These are phyloP conservation scores for Eruca vesicaria DNA, from an alignment of 441 rosid genomes.

Conservation along the genomic window DNA sequence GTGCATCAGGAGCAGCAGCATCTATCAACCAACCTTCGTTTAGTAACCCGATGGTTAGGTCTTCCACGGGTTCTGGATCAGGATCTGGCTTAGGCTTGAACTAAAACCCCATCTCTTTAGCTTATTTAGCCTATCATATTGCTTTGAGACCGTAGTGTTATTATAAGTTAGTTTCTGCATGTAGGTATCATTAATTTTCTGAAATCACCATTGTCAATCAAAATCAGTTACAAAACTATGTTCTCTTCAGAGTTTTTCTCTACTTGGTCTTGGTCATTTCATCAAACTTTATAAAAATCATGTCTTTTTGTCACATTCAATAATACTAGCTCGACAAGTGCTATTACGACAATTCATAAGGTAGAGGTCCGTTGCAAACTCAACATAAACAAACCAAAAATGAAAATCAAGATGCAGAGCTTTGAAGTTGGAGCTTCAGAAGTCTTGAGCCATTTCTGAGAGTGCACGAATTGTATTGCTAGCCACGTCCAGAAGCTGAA, in stretches of 20 bases:
- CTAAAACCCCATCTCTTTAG: slow-evolving; percentile 21
- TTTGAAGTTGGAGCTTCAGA: slow-evolving; percentile 9
- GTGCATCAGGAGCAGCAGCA: not conserved
- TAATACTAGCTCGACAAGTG: not conserved
- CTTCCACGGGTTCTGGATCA: slow-evolving; percentile 43
- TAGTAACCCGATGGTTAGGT: slow-evolving; percentile 37
- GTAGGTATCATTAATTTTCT: slow-evolving; percentile 15
- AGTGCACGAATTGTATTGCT: slow-evolving; percentile 68
- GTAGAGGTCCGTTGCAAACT: not conserved
- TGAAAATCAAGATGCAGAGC: slow-evolving; percentile 4
- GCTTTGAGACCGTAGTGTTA: slow-evolving; percentile 12
- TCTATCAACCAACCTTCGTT: slow-evolving; percentile 31
- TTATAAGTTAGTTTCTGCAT: slow-evolving; percentile 20
- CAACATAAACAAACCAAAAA: not conserved
- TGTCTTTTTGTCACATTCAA: no score
- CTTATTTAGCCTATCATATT: no score
- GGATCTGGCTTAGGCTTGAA: slow-evolving; percentile 57
- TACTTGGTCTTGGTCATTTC: not conserved
- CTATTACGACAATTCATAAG: not conserved
- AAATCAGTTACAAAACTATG: not conserved
- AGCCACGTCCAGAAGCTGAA: slow-evolving; percentile 84
- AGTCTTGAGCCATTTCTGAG: slow-evolving; percentile 68
- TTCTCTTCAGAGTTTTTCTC: not conserved
- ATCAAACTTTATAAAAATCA: not conserved
- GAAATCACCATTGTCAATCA: slow-evolving; percentile 23